Evolutionary conservation across 331 rosid genomes (phyloP).

Genomic region (Dryas integrifolia): DNA sequence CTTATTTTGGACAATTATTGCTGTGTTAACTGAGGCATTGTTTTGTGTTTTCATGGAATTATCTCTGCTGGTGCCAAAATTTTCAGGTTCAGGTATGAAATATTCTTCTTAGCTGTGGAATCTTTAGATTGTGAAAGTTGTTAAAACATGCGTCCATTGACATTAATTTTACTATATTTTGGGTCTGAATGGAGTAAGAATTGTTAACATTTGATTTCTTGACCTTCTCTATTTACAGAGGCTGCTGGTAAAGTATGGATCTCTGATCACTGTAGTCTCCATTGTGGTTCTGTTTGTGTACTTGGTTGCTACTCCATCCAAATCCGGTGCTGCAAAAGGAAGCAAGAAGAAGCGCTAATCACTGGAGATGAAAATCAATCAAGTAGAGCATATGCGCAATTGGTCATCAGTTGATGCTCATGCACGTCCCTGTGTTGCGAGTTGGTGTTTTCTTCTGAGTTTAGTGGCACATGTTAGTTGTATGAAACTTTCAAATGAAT

Average conservation of each 20-base stretch:
- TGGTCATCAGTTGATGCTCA: constrained; percentile 1
- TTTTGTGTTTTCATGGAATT: constrained; percentile 44
- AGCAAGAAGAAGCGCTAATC: constrained; percentile 95
- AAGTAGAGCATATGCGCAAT: constrained; percentile 5
- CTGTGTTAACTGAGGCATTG: constrained; percentile 33
- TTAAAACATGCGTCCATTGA: neutral
- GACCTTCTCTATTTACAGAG: constrained; percentile 45
- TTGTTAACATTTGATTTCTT: neutral
- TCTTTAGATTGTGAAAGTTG: constrained; percentile 14
- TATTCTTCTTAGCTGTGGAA: constrained; percentile 6
- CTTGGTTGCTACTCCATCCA: constrained; percentile 73
- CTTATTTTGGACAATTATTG: constrained; percentile 23
- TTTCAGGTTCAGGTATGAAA: constrained; percentile 80
- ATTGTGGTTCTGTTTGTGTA: constrained; percentile 62
- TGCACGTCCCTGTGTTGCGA: constrained; percentile 1
- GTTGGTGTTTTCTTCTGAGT: neutral
- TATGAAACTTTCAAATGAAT: constrained; percentile 18
- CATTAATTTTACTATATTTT: neutral
- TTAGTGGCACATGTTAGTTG: constrained; percentile 17
- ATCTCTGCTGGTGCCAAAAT: constrained; percentile 26
- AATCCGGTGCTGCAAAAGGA: constrained; percentile 65
- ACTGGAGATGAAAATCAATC: constrained; percentile 8
- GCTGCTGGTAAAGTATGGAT: constrained; percentile 80
- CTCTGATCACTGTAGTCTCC: constrained; percentile 77
- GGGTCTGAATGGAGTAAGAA: constrained; percentile 1